Conservation (phyloP, 176 grass and related monocot genomes). For the Carex scoparia region DNA sequence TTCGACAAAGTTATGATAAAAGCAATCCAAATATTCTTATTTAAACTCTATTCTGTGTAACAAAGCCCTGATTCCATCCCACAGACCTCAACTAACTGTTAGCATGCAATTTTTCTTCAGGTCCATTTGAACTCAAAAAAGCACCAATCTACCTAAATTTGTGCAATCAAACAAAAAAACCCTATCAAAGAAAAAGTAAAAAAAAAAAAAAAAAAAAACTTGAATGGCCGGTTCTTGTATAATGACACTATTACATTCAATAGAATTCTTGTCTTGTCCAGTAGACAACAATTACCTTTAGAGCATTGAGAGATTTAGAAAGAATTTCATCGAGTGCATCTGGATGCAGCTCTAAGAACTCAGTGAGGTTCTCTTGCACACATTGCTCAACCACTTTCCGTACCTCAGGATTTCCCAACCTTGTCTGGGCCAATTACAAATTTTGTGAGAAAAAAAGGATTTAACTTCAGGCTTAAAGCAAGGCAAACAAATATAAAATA, state of each 20-base stretch:
- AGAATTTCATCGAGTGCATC: slow-evolving; percentile 77
- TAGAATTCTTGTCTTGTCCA: slow-evolving; percentile 18
- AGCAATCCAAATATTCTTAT: not conserved
- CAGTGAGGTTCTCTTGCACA: slow-evolving; percentile 86
- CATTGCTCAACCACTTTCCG: slow-evolving; percentile 83
- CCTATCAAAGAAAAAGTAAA: not conserved
- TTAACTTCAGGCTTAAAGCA: not conserved
- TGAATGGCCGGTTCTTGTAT: not conserved
- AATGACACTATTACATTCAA: not conserved
- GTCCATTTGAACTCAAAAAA: not conserved
- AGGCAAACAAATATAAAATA: slow-evolving; percentile 1
- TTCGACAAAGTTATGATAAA: not conserved
- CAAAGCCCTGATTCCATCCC: not conserved
- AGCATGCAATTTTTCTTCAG: not conserved
- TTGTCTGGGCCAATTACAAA: slow-evolving; percentile 53
- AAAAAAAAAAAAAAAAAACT: not conserved
- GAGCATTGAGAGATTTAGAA: slow-evolving; percentile 86
- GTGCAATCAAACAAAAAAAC: not conserved
- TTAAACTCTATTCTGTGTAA: not conserved
- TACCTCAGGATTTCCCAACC: slow-evolving; percentile 97
- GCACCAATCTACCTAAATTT: not conserved
- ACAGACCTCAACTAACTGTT: not conserved
- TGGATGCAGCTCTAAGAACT: slow-evolving; percentile 91
- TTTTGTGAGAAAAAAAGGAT: slow-evolving; percentile 2
- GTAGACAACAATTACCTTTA: slow-evolving; percentile 57